Percentiles rank a stretch among this genome's conserved stretches.
These are phyloP conservation scores for Hortaea sp. DNA, from an alignment of 2,329 filamentous ascomycete genomes.

Conservation along the genomic window DNA sequence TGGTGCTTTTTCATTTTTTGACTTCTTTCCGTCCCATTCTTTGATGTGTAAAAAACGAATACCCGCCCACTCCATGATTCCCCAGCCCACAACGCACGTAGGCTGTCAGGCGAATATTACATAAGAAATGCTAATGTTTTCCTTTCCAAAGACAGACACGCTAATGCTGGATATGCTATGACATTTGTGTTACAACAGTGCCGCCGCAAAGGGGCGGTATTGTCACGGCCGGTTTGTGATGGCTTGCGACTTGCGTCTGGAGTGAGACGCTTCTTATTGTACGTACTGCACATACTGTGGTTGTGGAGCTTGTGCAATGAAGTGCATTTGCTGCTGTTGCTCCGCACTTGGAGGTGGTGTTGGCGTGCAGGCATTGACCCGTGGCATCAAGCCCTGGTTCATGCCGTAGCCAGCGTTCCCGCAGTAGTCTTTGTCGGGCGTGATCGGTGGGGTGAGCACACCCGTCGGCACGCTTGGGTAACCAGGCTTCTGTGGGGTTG, in stretches of 20 bases:
- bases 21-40: background rate
- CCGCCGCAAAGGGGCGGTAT: background rate
- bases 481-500: constrained; percentile 69
- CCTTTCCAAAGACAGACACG: constrained; percentile 16
- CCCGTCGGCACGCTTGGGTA: constrained; percentile 58
- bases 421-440: constrained; percentile 51
- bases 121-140: constrained; percentile 15
- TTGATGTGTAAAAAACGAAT: background rate
- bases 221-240: background rate
- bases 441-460: constrained; percentile 78
- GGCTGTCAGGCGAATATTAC: constrained; percentile 9
- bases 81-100: background rate
- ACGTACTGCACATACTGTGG: constrained; percentile 17
- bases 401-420: constrained; percentile 13
- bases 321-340: constrained; percentile 15
- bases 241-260: background rate
- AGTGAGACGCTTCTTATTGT: constrained; percentile 10
- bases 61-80: background rate
- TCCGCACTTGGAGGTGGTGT: constrained; percentile 25
- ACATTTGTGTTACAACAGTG: constrained; percentile 9
- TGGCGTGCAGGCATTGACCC: constrained; percentile 16
- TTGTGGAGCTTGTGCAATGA: constrained; percentile 9
- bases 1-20: background rate
- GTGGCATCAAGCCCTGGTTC: constrained; percentile 16
- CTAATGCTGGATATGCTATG: constrained; percentile 21